These are phyloP conservation scores for Juglanconis oblonga DNA, from an alignment of 2,329 filamentous ascomycete species.

Conservation along the genomic window DNA sequence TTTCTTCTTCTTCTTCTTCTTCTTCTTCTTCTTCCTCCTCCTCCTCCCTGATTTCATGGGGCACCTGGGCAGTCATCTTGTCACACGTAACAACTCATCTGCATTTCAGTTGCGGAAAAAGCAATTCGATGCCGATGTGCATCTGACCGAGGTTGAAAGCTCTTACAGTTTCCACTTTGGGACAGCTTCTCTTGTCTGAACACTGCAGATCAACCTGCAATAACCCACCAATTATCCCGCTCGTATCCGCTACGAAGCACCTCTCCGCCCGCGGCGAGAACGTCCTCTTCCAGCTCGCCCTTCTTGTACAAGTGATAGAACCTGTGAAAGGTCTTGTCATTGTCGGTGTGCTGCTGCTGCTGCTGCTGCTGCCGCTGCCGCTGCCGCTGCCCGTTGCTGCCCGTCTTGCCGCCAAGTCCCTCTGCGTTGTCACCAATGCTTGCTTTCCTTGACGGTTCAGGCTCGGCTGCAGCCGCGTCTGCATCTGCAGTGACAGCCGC, in stretches of 20 bases:
- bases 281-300: slow-evolving; percentile 81
- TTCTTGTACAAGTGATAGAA: slow-evolving; percentile 93
- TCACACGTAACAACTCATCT: too few species aligned
- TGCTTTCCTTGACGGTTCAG: too few species aligned
- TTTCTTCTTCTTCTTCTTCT: too few species aligned
- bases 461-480: not conserved
- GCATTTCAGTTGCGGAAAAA: too few species aligned
- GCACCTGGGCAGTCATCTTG: too few species aligned
- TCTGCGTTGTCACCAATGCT: not conserved
- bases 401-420: not conserved
- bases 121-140: too few species aligned
- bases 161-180: too few species aligned
- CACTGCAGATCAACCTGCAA: slow-evolving; percentile 41
- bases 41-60: too few species aligned
- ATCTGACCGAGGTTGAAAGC: too few species aligned
- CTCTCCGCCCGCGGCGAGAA: slow-evolving; percentile 68
- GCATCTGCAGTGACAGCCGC: not conserved
- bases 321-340: slow-evolving; percentile 68
- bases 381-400: slow-evolving; percentile 13
- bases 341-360: slow-evolving; percentile 18
- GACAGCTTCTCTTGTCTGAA: too few species aligned
- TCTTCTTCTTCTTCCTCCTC: too few species aligned
- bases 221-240: slow-evolving; percentile 97
- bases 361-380: not conserved
- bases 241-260: slow-evolving; percentile 86